Conservation (phyloP, 2,329 filamentous ascomycete species). For the Beauveria caledonica region DNA sequence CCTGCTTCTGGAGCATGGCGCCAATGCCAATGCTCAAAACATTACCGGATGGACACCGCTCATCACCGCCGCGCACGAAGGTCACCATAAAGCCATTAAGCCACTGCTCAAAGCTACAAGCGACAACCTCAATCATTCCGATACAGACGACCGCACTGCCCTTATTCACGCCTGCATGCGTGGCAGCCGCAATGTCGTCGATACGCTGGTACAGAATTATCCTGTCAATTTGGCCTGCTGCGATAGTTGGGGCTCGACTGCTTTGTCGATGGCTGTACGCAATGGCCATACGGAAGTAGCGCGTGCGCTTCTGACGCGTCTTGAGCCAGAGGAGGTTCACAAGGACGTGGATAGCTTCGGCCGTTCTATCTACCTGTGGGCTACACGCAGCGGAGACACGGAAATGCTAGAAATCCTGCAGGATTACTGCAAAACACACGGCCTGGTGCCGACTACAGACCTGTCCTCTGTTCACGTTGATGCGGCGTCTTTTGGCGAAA, state of each 20-base stretch:
- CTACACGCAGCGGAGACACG: not conserved
- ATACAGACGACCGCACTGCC: slow-evolving; percentile 1
- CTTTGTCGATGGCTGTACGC: slow-evolving; percentile 5
- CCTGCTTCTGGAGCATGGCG: not conserved
- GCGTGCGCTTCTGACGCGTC: not conserved
- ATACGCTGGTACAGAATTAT: not conserved
- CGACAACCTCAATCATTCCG: not conserved
- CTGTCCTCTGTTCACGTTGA: not conserved
- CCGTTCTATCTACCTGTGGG: slow-evolving; percentile 1
- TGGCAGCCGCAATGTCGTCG: not conserved
- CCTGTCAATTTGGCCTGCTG: not conserved
- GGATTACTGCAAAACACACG: not conserved
- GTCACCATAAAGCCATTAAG: not conserved
- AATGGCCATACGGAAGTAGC: not conserved
- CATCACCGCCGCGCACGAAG: not conserved
- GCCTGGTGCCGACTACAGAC: not conserved
- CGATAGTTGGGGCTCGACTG: slow-evolving; percentile 4
- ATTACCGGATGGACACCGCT: not conserved
- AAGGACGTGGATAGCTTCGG: not conserved
- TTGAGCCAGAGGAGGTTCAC: not conserved
- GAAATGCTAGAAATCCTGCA: not conserved
- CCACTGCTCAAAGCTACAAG: not conserved
- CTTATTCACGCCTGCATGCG: slow-evolving; percentile 8
- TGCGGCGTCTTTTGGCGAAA: not conserved
- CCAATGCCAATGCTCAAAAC: not conserved